Percentiles rank a stretch among this genome's conserved stretches.
phyloP scores from a whole-genome alignment of 441 rosid species.

The Syzygium syzygioides region DNA sequence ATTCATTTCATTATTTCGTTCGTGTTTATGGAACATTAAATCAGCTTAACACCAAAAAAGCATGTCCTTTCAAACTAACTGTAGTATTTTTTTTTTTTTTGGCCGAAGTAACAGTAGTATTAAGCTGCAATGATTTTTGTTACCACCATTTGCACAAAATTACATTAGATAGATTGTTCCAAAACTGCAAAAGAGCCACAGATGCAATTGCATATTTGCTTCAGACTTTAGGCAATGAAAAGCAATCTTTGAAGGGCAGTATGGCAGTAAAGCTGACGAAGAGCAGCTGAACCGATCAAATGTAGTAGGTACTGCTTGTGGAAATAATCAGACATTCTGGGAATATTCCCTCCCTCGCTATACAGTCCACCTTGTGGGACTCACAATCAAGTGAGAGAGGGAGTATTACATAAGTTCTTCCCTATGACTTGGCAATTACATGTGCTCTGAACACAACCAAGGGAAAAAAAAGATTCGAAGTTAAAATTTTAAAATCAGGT shows the following conservation, averaged over 20 bases:
- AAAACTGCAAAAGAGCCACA: neutral
- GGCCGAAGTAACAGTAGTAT: neutral
- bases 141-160: neutral
- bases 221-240: neutral
- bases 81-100: neutral
- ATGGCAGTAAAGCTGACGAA: neutral
- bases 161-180: neutral
- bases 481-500: neutral
- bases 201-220: neutral
- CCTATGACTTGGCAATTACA: neutral
- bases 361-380: neutral
- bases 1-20: neutral
- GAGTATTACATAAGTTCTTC: neutral
- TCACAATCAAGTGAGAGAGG: neutral
- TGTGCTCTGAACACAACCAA: neutral
- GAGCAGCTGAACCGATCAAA: neutral
- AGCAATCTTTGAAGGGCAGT: neutral
- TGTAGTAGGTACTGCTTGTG: neutral
- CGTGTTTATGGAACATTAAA: neutral
- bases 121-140: neutral
- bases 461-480: neutral
- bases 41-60: neutral
- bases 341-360: neutral
- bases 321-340: neutral
- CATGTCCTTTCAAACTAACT: neutral